Conservation (phyloP, 2,329 filamentous ascomycete genomes). For the Alternaria sp. region DNA sequence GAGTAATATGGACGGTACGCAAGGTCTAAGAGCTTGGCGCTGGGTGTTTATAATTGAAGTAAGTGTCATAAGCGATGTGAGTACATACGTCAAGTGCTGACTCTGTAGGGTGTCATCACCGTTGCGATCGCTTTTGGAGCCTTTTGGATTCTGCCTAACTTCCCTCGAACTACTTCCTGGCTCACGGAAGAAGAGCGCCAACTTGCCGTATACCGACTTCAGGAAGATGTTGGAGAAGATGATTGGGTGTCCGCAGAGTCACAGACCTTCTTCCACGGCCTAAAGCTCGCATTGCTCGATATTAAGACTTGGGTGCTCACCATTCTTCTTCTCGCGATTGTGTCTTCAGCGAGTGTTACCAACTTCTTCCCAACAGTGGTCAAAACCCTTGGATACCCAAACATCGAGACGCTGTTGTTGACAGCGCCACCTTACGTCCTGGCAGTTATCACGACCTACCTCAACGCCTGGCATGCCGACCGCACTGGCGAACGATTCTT, state of each 20-base stretch:
- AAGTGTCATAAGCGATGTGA: background rate
- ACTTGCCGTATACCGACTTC: constrained; percentile 49
- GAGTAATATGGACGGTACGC: constrained; percentile 67
- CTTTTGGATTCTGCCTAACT: constrained; percentile 72
- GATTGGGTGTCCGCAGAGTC: constrained; percentile 49
- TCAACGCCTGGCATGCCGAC: constrained; percentile 76
- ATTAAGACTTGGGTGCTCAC: constrained; percentile 54
- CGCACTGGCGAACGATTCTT: constrained; percentile 75
- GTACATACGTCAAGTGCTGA: background rate
- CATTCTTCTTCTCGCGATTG: constrained; percentile 51
- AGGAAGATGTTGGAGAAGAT: constrained; percentile 53
- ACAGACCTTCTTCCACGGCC: constrained; percentile 51
- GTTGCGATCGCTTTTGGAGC: constrained; percentile 66
- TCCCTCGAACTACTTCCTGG: constrained; percentile 62
- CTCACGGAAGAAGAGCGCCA: constrained; percentile 52
- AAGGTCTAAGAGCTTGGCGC: constrained; percentile 69
- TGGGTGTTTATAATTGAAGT: constrained; percentile 74
- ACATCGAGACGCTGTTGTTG: constrained; percentile 61
- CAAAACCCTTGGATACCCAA: constrained; percentile 66
- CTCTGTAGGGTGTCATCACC: constrained; percentile 67
- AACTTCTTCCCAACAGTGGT: constrained; percentile 71
- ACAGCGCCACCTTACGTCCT: constrained; percentile 57
- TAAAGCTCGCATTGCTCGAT: constrained; percentile 52
- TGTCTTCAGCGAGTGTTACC: constrained; percentile 51
- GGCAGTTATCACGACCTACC: constrained; percentile 67